phyloP scores from a whole-genome alignment of 129 eudicot genomes.

The Chrysanthemum seticuspe region DNA sequence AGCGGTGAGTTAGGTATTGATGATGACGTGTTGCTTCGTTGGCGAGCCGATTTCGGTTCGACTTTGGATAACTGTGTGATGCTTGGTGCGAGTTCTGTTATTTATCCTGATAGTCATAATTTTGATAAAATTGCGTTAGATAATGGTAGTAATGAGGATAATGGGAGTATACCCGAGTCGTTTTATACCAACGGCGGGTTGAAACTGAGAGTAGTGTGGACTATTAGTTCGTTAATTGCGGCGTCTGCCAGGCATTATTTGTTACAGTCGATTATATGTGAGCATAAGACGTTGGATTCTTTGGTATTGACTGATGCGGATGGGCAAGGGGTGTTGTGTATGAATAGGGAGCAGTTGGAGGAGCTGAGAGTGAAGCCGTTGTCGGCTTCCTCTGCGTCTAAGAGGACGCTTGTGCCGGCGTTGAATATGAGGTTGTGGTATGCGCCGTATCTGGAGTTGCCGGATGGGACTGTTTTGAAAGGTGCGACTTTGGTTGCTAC shows the following conservation, averaged over 20 bases:
- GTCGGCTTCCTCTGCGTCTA: slow-evolving; percentile 82
- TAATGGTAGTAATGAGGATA: slow-evolving; percentile 36
- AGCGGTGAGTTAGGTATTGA: slow-evolving; percentile 86
- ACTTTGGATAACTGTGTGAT: slow-evolving; percentile 87
- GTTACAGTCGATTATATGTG: slow-evolving; percentile 71
- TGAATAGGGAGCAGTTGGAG: slow-evolving; percentile 92
- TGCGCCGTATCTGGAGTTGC: slow-evolving; percentile 79
- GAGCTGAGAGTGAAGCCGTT: slow-evolving; percentile 95
- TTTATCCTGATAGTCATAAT: slow-evolving; percentile 1
- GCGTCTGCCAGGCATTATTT: slow-evolving; percentile 89
- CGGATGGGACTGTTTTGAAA: slow-evolving; percentile 74
- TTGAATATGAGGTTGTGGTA: slow-evolving; percentile 96
- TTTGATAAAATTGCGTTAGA: background rate
- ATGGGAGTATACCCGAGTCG: slow-evolving; percentile 83
- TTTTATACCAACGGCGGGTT: slow-evolving; percentile 90
- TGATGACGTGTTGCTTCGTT: slow-evolving; percentile 72
- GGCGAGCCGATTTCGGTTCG: slow-evolving; percentile 94
- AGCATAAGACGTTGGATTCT: slow-evolving; percentile 68
- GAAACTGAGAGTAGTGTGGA: slow-evolving; percentile 88
- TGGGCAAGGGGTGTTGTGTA: slow-evolving; percentile 86
- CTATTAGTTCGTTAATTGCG: slow-evolving; percentile 87
- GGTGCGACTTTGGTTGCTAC: slow-evolving; percentile 97
- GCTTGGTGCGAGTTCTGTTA: slow-evolving; percentile 75
- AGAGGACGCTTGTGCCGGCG: slow-evolving; percentile 85
- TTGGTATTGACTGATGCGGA: slow-evolving; percentile 80